Conservation (phyloP, 345 rosid species). For the Brassica cretica region DNA sequence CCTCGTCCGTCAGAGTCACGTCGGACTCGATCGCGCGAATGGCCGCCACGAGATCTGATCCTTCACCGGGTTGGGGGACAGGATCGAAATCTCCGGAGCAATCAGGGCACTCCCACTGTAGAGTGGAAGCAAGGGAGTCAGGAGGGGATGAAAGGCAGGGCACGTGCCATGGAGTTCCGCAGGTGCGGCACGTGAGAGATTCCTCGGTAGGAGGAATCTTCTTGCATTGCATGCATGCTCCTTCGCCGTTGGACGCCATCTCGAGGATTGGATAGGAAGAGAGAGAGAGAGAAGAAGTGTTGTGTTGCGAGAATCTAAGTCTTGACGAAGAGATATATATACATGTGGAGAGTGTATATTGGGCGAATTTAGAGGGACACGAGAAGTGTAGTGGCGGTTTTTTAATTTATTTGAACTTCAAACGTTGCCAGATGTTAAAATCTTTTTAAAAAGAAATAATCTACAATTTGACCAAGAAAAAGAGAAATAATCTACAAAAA, state of each 20-base stretch:
- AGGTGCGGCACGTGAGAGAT: constrained; percentile 42
- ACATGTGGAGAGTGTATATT: background rate
- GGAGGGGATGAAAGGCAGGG: constrained; percentile 49
- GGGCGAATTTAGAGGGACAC: background rate
- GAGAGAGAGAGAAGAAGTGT: background rate
- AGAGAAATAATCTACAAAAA: background rate
- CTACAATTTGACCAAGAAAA: background rate
- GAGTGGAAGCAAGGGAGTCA: constrained; percentile 48
- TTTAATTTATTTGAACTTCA: background rate
- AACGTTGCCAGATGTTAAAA: background rate
- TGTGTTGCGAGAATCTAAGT: background rate
- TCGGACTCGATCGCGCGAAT: constrained; percentile 52
- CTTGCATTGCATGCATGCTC: constrained; percentile 1
- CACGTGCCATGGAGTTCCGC: constrained; percentile 78
- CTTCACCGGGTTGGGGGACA: background rate
- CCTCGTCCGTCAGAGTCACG: constrained; percentile 43
- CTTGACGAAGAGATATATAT: background rate
- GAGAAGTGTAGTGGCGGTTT: background rate
- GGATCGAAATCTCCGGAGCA: constrained; percentile 22
- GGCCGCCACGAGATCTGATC: constrained; percentile 37
- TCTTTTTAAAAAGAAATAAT: background rate
- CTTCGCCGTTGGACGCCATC: background rate
- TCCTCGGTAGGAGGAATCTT: background rate
- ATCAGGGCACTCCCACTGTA: constrained; percentile 75
- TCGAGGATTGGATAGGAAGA: background rate